Evolutionary conservation across 2,329 filamentous ascomycete genomes (phyloP).

Genomic region (Zarea fungicola): DNA sequence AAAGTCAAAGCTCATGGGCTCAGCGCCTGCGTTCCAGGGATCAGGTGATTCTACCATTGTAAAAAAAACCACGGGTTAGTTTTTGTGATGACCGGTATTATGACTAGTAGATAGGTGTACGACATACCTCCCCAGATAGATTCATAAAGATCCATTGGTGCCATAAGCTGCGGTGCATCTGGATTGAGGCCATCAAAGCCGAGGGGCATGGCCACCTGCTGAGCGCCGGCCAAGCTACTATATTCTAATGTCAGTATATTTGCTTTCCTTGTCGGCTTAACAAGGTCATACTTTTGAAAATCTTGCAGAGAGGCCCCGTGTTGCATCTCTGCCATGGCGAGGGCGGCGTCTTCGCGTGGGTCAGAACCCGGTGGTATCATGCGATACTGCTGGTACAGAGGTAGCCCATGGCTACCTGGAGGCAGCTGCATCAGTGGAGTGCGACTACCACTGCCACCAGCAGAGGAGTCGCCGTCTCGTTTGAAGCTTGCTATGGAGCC

Average conservation of each 20-base stretch:
- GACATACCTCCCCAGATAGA: conserved; percentile 62
- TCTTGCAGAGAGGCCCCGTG: conserved; percentile 47
- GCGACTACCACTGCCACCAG: conserved; percentile 40
- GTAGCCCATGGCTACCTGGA: conserved; percentile 18
- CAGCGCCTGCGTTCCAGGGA: conserved; percentile 51
- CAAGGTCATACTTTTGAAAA: conserved; percentile 37
- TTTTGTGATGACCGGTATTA: background rate
- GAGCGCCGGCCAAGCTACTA: conserved; percentile 31
- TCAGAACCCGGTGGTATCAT: conserved; percentile 33
- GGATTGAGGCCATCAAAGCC: conserved; percentile 45
- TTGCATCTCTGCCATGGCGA: conserved; percentile 62
- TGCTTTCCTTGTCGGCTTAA: no score
- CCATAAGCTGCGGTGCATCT: conserved; percentile 56
- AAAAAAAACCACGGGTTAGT: background rate
- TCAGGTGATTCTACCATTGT: conserved; percentile 49
- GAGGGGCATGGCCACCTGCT: conserved; percentile 31
- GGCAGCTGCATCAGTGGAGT: conserved; percentile 34
- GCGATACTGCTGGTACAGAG: conserved; percentile 23
- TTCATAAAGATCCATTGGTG: conserved; percentile 63
- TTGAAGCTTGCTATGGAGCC: conserved; percentile 51
- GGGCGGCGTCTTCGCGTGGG: conserved; percentile 55
- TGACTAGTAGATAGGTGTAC: background rate
- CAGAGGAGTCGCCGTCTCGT: conserved; percentile 42
- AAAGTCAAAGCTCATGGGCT: conserved; percentile 57
- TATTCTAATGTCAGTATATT: conserved; percentile 13